A percentile compares a stretch with the other conserved stretches of the same genome.
These are phyloP conservation scores for Musa balbisiana DNA, from an alignment of 202 grass and related monocot genomes.

Conservation along the genomic window DNA sequence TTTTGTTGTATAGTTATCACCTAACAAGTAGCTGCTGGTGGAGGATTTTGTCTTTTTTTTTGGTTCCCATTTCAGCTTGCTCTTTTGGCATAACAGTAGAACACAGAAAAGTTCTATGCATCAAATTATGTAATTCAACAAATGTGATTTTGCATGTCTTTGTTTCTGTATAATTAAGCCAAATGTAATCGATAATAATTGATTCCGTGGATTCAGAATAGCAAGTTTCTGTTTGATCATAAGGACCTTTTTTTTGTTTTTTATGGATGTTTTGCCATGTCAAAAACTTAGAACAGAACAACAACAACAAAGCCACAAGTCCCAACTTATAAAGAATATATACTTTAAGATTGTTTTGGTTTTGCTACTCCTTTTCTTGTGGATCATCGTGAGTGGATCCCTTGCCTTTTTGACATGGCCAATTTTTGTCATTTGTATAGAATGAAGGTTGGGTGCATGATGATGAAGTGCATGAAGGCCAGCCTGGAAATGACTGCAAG, in stretches of 20 bases:
- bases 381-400: background rate
- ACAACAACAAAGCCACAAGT: too few relatives aligned
- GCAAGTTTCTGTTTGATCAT: too few relatives aligned
- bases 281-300: too few relatives aligned
- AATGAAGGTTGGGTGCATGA: background rate
- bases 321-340: background rate
- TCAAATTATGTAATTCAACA: background rate
- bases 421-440: background rate
- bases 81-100: background rate
- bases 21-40: too few relatives aligned
- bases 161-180: background rate
- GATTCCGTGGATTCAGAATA: too few relatives aligned
- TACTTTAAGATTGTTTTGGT: background rate
- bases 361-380: background rate
- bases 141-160: background rate
- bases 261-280: too few relatives aligned
- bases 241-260: too few relatives aligned
- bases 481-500: background rate
- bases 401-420: background rate
- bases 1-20: too few relatives aligned
- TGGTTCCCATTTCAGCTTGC: too few relatives aligned
- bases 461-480: background rate
- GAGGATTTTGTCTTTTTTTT: too few relatives aligned
- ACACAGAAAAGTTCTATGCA: background rate
- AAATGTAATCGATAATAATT: background rate